Evolutionary conservation across 2,329 filamentous ascomycete species (phyloP).

Genomic region (Fusarium subglutinans): DNA sequence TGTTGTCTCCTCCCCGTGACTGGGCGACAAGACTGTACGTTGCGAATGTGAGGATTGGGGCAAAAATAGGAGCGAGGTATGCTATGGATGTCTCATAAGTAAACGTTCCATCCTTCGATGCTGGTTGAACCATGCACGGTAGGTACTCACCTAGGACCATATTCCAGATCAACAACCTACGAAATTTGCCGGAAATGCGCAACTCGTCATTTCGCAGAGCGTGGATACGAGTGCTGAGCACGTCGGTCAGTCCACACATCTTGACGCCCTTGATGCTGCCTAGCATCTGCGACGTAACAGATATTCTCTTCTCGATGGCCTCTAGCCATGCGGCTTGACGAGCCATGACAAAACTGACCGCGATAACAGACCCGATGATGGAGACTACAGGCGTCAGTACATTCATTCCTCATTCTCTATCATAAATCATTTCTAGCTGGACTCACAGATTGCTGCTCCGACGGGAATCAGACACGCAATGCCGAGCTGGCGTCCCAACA

Average conservation of each 20-base stretch:
- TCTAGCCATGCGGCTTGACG: conserved; percentile 41
- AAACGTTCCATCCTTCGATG: background rate
- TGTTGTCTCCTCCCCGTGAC: background rate
- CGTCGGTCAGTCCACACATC: conserved; percentile 43
- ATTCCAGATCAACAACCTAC: conserved; percentile 29
- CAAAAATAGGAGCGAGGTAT: conserved; percentile 30
- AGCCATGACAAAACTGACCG: conserved; percentile 40
- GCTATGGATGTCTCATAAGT: background rate
- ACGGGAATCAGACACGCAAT: conserved; percentile 25
- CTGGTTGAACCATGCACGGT: too few species aligned
- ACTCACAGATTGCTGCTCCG: conserved; percentile 27
- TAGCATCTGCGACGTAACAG: conserved; percentile 42
- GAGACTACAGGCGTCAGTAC: conserved; percentile 4
- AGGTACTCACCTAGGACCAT: conserved; percentile 23
- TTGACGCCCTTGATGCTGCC: conserved; percentile 46
- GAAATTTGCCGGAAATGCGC: conserved; percentile 21
- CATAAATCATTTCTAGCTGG: too few species aligned
- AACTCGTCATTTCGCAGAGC: conserved; percentile 13
- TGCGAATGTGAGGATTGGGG: conserved; percentile 23
- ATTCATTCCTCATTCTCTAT: too few species aligned
- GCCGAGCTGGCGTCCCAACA: conserved; percentile 52
- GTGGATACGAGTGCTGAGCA: conserved; percentile 25
- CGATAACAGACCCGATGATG: conserved; percentile 37
- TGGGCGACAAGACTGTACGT: conserved; percentile 26
- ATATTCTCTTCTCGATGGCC: conserved; percentile 43